Base-by-base conservation (phyloP, 1,284 basidiomycete genomes). In the Puccinia polysora region DNA sequence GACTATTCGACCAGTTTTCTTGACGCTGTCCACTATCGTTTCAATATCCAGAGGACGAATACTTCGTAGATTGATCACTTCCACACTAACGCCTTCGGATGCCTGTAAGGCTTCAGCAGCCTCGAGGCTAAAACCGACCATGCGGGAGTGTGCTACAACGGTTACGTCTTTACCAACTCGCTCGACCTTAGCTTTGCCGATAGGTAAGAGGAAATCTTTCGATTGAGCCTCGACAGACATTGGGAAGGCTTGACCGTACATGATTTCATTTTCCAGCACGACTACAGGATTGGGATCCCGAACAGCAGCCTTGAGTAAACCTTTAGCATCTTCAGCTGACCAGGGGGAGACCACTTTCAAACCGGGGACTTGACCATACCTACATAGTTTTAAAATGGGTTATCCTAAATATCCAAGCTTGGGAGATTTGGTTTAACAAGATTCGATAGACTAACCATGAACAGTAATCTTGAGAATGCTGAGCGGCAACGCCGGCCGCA, bases 261-360 rank as follows among this genome's bases (percentile, higher is more conserved):
- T 82, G 86, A 99, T 92, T 83, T 99, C 96, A 82, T 99, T 99
- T 81, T 99, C 96, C 65, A 99, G 88, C 85, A 98, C 92, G 76
- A 97, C 92, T 76, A 97, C 90, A 14, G 94, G 93, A 84, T 97
- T 98, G 73, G 93, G 92, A 82, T 99, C 96, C 63, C 96, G 91
- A 80, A 99, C 97, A 43, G 96, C 95, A 72, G 92, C 82, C 90
- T 98, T 99, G 76, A 99, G 85, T 73, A 99, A 85, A 81, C 96
- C 96, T 82, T 94, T 96, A 85, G 91, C 95, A 81, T 99, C 96
- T 81, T 97, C 94, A 30, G 95, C 87, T 79, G 85, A 92, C 91
- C 91, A 99, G 36, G 96, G 96, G 77, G 89, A 92, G 79, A 99
- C 86, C 74, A 98, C 96, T 84, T 98, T 99, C 77, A 99, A 85